A percentile compares a stretch with the other conserved stretches of the same genome.
Evolutionary conservation across 495 filamentous ascomycete species (phyloP).

Genomic region (Haplographium delicatum): DNA sequence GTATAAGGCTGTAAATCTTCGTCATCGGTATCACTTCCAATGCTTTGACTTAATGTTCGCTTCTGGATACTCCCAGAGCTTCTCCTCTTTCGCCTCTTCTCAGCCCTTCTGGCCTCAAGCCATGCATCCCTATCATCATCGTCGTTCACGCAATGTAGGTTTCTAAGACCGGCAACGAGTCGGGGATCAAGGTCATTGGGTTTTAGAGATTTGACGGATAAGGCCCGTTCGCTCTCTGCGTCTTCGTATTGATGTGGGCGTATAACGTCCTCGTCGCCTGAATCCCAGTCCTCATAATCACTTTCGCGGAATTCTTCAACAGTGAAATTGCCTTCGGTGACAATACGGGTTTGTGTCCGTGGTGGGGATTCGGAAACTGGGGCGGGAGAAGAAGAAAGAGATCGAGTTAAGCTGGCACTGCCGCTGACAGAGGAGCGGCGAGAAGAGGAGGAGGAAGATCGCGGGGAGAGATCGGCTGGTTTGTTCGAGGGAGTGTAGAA

Average conservation of each 20-base stretch:
- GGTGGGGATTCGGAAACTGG: conserved; percentile 1
- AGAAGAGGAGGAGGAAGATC: conserved; percentile 35
- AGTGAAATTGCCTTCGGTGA: conserved; percentile 22
- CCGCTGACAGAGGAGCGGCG: conserved; percentile 5
- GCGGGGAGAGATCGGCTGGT: conserved; percentile 46
- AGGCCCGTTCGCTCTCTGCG: conserved; percentile 20
- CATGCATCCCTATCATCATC: conserved; percentile 17
- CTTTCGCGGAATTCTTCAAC: conserved; percentile 21
- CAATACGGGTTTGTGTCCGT: conserved; percentile 1
- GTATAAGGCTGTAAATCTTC: conserved; percentile 43
- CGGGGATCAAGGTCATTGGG: conserved; percentile 13
- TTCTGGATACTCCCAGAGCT: conserved; percentile 49
- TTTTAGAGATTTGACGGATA: conserved; percentile 3
- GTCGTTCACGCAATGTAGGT: conserved; percentile 11
- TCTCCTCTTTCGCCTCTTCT: conserved; percentile 38
- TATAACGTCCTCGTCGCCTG: conserved; percentile 21
- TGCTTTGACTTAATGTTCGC: conserved; percentile 46
- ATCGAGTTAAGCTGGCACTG: conserved; percentile 16
- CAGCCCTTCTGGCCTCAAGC: conserved; percentile 6
- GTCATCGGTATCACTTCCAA: conserved; percentile 46
- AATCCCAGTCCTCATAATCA: conserved; percentile 21
- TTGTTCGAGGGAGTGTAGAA: conserved; percentile 34
- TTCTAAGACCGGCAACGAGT: conserved; percentile 6
- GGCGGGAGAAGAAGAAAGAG: conserved; percentile 15
- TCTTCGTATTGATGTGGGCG: conserved; percentile 25